Conservation (phyloP, 257 asterid genomes). For the Solanum chiquidenum region DNA sequence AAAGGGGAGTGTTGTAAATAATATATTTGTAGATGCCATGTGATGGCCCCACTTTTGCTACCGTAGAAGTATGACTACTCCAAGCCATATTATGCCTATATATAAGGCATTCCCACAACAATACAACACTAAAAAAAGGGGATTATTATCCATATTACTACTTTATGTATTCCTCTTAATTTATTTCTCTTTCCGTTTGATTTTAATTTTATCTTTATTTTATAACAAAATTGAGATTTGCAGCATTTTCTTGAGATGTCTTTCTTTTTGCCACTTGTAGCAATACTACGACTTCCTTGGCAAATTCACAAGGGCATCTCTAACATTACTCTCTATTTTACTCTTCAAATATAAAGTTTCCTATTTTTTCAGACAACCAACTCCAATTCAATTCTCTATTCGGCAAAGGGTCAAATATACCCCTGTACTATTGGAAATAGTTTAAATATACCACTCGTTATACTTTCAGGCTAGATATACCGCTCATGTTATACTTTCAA, state of each 20-base stretch:
- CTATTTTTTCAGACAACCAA: too few species aligned
- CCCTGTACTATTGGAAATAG: too few species aligned
- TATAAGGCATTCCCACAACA: neutral
- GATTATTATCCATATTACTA: neutral
- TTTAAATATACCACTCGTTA: too few species aligned
- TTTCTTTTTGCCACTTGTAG: neutral
- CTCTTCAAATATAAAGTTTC: too few species aligned
- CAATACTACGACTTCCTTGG: neutral
- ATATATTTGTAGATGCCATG: neutral
- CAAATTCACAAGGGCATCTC: neutral
- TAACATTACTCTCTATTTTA: too few species aligned
- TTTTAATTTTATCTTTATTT: too few species aligned
- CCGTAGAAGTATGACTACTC: neutral
- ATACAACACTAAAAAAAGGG: neutral
- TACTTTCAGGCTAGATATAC: too few species aligned
- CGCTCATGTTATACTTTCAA: too few species aligned
- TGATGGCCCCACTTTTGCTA: neutral
- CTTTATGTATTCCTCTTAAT: neutral
- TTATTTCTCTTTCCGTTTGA: neutral
- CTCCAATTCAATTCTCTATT: too few species aligned
- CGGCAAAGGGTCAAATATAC: too few species aligned
- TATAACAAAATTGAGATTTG: neutral
- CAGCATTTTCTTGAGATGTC: neutral
- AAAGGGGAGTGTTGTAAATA: too few species aligned
- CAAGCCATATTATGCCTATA: neutral